phyloP scores from a whole-genome alignment of 306 rosid species.

The Pyrus communis region DNA sequence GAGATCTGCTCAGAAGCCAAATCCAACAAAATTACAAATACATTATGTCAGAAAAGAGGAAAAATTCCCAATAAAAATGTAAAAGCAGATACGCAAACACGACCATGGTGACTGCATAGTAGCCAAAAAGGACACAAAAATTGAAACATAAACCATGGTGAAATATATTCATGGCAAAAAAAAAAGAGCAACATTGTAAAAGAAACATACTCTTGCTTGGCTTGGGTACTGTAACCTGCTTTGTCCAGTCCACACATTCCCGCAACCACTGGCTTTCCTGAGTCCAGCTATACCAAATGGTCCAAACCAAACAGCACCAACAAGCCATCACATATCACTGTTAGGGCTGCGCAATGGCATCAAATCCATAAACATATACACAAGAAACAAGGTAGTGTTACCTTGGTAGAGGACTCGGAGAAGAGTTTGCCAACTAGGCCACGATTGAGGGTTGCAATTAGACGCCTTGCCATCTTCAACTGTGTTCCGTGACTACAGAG shows the following conservation, averaged over 20 bases:
- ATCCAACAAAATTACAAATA: not conserved
- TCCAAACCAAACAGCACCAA: not conserved
- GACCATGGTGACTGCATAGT: not conserved
- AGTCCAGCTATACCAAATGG: constrained; percentile 32
- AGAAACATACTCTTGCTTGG: constrained; percentile 54
- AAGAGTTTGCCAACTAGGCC: constrained; percentile 43
- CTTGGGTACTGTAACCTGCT: constrained; percentile 42
- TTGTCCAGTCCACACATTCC: constrained; percentile 42
- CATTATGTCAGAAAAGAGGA: not conserved
- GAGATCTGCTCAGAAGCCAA: constrained; percentile 27
- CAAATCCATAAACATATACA: not conserved
- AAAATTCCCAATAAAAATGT: not conserved
- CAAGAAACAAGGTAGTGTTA: not conserved
- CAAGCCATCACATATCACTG: not conserved
- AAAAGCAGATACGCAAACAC: not conserved
- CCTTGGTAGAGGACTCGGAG: constrained; percentile 50
- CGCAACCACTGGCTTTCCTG: constrained; percentile 38
- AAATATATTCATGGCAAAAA: not conserved
- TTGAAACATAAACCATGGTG: not conserved
- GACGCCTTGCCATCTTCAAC: constrained; percentile 45
- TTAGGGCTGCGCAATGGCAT: not conserved
- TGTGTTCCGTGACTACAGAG: not conserved
- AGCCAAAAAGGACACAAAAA: not conserved
- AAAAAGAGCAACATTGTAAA: not conserved
- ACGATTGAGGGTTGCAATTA: constrained; percentile 43